Conservation (phyloP, 2,329 filamentous ascomycete genomes). For the Claviceps sorghi region DNA sequence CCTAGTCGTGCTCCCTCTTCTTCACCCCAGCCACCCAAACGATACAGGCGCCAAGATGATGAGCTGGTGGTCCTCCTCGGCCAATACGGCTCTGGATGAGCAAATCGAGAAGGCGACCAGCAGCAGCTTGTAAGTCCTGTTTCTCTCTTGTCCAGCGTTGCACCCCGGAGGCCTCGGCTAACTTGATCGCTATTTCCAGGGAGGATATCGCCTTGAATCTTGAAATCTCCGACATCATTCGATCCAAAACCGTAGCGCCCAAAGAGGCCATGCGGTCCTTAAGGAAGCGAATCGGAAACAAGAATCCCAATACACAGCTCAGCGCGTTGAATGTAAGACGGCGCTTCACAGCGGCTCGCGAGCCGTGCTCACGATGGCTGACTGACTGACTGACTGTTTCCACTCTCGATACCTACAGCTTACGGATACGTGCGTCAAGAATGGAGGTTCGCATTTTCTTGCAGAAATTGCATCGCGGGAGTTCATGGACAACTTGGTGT, state of each 20-base stretch:
- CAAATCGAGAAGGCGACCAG: conserved; percentile 92
- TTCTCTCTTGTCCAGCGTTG: background rate
- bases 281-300: conserved; percentile 87
- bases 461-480: conserved; percentile 90
- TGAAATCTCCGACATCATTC: conserved; percentile 94
- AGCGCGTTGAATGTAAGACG: conserved; percentile 70
- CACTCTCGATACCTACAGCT: conserved; percentile 41
- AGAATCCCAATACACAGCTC: conserved; percentile 93
- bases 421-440: conserved; percentile 97
- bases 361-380: background rate
- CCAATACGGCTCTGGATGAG: conserved; percentile 83
- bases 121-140: conserved; percentile 62
- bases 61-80: conserved; percentile 92
- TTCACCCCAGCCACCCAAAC: background rate
- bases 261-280: conserved; percentile 97
- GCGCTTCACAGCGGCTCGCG: background rate
- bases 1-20: background rate
- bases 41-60: conserved; percentile 40
- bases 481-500: conserved; percentile 95
- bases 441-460: conserved; percentile 90
- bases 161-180: background rate
- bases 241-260: conserved; percentile 92
- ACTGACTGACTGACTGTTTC: background rate
- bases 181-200: conserved; percentile 28
- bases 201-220: conserved; percentile 96